A percentile compares a stretch with the other conserved stretches of the same genome.
Evolutionary conservation across 2,329 filamentous ascomycete genomes (phyloP).

Genomic region (Ophiostoma pallidulum): DNA sequence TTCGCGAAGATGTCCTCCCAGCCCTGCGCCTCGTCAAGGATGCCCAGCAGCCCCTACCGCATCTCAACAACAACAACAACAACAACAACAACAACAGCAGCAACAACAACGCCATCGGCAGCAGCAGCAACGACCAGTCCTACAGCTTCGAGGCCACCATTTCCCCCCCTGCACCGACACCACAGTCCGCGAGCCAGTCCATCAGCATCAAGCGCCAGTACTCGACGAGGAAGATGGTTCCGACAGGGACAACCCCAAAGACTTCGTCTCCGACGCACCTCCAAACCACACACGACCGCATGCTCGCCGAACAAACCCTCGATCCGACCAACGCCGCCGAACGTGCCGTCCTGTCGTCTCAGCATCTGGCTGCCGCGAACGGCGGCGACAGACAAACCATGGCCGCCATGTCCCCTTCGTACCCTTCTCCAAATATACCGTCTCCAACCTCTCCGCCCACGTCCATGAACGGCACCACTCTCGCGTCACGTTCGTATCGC

Average conservation of each 20-base stretch:
- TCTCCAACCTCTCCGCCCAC: conserved; percentile 60
- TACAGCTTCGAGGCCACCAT: conserved; percentile 34
- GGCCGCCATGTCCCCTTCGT: conserved; percentile 42
- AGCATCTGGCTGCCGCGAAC: conserved; percentile 62
- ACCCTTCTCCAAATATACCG: conserved; percentile 57
- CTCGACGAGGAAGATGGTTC: conserved; percentile 63
- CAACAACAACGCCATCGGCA: conserved; percentile 19
- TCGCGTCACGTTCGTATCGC: conserved; percentile 53
- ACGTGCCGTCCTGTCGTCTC: conserved; percentile 56
- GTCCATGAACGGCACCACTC: conserved; percentile 39
- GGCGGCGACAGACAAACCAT: conserved; percentile 44
- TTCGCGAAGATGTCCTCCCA: conserved; percentile 86
- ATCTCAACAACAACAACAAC: conserved; percentile 28
- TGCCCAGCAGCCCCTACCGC: conserved; percentile 75
- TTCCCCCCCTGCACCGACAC: conserved; percentile 14
- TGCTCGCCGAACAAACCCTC: conserved; percentile 53
- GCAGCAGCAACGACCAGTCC: conserved; percentile 24
- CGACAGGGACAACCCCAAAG: conserved; percentile 56
- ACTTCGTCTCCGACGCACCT: conserved; percentile 65
- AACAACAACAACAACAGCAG: conserved; percentile 14
- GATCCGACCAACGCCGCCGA: conserved; percentile 62
- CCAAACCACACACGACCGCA: conserved; percentile 58
- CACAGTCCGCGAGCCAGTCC: conserved; percentile 38
- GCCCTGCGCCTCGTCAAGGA: conserved; percentile 88
- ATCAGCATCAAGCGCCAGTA: conserved; percentile 60